These are phyloP conservation scores for Xylaria sp. DNA, from an alignment of 2,329 filamentous ascomycete species.

Conservation along the genomic window DNA sequence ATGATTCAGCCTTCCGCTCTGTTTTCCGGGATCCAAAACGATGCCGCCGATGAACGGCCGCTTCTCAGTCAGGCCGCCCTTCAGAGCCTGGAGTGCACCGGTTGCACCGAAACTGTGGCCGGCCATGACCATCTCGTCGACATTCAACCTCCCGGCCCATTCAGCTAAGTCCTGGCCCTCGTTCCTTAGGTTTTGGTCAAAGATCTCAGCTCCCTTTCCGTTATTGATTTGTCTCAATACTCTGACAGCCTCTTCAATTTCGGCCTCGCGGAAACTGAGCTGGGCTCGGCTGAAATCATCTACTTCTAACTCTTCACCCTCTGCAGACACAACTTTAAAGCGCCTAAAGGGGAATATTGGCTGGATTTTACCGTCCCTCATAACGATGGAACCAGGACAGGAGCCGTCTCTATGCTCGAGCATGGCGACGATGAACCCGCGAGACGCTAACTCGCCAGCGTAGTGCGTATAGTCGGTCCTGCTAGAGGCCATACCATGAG, in stretches of 20 bases:
- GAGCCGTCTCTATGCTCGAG: slow-evolving; percentile 60
- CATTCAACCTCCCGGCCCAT: slow-evolving; percentile 62
- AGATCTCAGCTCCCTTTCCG: slow-evolving; percentile 45
- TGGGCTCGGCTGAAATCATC: slow-evolving; percentile 52
- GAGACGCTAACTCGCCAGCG: slow-evolving; percentile 56
- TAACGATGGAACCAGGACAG: slow-evolving; percentile 52
- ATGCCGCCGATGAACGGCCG: slow-evolving; percentile 62
- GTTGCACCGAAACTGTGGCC: slow-evolving; percentile 73
- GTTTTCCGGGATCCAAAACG: slow-evolving; percentile 70
- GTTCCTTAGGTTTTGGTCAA: slow-evolving; percentile 50
- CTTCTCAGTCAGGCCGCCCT: slow-evolving; percentile 49
- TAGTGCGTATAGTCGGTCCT: slow-evolving; percentile 59
- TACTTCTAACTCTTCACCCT: slow-evolving; percentile 32
- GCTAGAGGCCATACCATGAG: slow-evolving; percentile 57
- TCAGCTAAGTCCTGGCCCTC: slow-evolving; percentile 54
- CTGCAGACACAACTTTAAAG: slow-evolving; percentile 45
- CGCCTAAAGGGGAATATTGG: slow-evolving; percentile 45
- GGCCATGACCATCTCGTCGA: slow-evolving; percentile 59
- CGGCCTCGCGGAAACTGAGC: slow-evolving; percentile 56
- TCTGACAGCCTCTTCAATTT: slow-evolving; percentile 53
- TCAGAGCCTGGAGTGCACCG: slow-evolving; percentile 64
- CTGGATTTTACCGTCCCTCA: slow-evolving; percentile 37
- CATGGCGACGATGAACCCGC: slow-evolving; percentile 55
- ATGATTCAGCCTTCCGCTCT: slow-evolving; percentile 64
- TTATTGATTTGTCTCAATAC: slow-evolving; percentile 50